Evolutionary conservation across 371 early-diverging fungal genomes (phyloP), one percentile per base, ranked within the genome.

Genomic region (Mucor lusitanicus): DNA sequence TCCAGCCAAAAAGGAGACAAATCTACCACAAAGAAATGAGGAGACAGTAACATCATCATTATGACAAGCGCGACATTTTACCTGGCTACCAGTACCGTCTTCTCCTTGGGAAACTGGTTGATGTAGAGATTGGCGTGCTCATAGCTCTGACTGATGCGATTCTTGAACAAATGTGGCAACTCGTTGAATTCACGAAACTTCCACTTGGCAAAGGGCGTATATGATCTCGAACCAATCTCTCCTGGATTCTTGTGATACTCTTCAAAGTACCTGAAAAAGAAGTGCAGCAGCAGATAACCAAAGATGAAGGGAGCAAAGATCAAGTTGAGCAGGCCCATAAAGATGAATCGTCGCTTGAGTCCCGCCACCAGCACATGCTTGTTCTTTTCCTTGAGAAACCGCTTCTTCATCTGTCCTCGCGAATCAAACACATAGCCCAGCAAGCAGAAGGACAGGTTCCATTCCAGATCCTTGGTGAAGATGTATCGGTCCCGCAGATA

Each of bases 141-240:
- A 74, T 92, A 87, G 30, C 92, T 91, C 1, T 84, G 69, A 60
- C 88, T 88, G 28, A 98, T 78, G 6, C 99, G 89, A 23, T 80
- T 73, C 58, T 89, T 82, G 71, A 97, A 95, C 23, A 92, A 65
- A 73, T 98, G 97, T 0, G 97, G 96, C 13, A 97, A 83, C 74
- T 99, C 99, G 77, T 99, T 98, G 72, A 96, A 97, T 77, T 98
- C 97, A 55, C 98, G 89, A 70, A 98, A 92, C 74, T 93, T 92
- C 96, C 95, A 97, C 54, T 85, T 82, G 0, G 97, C 97, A 65
- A 92, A 87, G 6, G 92, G 91, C 0, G 98, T 90, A 71, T 93
- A 99, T 3, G 85, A 81, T 32, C 99, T 89, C 12, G 93, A 87
- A 1, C 89, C 89, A 32, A 98, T 81, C 15, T 90, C 82, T 33